phyloP scores from a whole-genome alignment of 192 early-diverging fungal species.

The Coemansia sp. region DNA sequence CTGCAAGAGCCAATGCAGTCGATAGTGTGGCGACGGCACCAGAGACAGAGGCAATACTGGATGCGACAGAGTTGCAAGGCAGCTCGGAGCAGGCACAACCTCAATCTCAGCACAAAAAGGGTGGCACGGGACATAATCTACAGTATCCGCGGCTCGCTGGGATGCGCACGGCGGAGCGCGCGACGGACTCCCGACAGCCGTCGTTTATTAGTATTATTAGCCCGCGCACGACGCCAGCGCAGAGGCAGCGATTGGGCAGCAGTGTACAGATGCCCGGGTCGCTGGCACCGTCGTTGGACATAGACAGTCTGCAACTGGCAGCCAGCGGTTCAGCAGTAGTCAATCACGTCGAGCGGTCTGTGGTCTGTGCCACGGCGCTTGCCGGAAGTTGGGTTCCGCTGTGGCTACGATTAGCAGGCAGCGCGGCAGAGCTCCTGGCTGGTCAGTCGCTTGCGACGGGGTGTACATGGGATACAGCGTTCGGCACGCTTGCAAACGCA shows the following conservation, averaged over 20 bases:
- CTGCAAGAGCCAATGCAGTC: background rate
- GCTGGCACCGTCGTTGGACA: conserved; percentile 24
- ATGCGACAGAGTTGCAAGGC: background rate
- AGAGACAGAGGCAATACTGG: background rate
- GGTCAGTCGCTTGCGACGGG: background rate
- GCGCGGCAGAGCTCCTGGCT: conserved; percentile 16
- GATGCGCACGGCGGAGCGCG: conserved; percentile 2
- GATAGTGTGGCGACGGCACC: background rate
- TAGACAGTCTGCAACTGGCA: conserved; percentile 18
- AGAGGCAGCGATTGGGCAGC: background rate
- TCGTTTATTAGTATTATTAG: conserved; percentile 50
- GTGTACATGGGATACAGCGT: conserved; percentile 8
- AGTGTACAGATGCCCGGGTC: conserved; percentile 29
- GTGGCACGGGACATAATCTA: conserved; percentile 4
- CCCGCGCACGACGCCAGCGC: conserved; percentile 13
- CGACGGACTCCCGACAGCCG: conserved; percentile 9
- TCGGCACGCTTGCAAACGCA: background rate
- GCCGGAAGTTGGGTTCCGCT: conserved; percentile 25
- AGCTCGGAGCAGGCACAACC: background rate
- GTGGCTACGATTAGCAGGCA: conserved; percentile 29
- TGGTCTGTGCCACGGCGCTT: conserved; percentile 12
- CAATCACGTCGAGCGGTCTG: background rate
- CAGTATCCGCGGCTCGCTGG: conserved; percentile 18
- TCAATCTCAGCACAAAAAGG: background rate
- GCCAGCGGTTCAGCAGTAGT: background rate